phyloP scores from a whole-genome alignment of 1,284 basidiomycete genomes.

The Leccinum solheimii region DNA sequence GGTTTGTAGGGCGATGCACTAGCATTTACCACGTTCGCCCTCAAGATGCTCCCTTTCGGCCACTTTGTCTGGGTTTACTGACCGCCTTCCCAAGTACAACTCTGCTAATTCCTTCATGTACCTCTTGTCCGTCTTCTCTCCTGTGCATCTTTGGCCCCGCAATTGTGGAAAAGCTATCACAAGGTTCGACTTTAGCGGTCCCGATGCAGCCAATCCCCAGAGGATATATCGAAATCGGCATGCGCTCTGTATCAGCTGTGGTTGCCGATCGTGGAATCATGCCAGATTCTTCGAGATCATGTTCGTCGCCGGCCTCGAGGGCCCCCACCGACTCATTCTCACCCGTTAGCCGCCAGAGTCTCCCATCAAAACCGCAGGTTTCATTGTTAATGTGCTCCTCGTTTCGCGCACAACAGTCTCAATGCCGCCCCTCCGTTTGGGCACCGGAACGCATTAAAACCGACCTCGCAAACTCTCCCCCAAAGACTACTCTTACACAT shows the following conservation, averaged over 20 bases:
- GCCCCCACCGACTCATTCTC: too few relatives aligned
- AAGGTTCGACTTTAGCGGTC: not conserved
- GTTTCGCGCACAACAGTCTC: too few relatives aligned
- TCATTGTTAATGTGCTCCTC: too few relatives aligned
- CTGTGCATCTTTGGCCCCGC: slow-evolving; percentile 32
- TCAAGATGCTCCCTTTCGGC: slow-evolving; percentile 11
- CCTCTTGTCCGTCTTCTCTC: slow-evolving; percentile 22
- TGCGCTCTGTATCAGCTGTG: slow-evolving; percentile 45
- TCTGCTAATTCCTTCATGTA: not conserved
- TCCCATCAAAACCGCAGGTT: too few relatives aligned
- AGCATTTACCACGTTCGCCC: too few relatives aligned
- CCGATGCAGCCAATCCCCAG: not conserved
- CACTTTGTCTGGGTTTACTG: slow-evolving; percentile 9
- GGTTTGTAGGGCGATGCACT: too few relatives aligned
- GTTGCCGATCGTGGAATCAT: slow-evolving; percentile 27
- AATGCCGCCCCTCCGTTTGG: too few relatives aligned
- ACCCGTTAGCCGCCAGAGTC: too few relatives aligned
- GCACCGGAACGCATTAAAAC: too few relatives aligned
- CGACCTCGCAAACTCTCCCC: too few relatives aligned
- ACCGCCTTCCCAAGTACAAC: not conserved
- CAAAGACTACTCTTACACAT: too few relatives aligned
- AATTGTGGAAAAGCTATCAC: slow-evolving; percentile 26
- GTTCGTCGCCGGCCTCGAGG: too few relatives aligned
- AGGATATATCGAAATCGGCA: slow-evolving; percentile 34
- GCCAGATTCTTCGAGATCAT: slow-evolving; percentile 30